Evolutionary conservation across 2,329 filamentous ascomycete species (phyloP).

Genomic region (Alternaria alternata): DNA sequence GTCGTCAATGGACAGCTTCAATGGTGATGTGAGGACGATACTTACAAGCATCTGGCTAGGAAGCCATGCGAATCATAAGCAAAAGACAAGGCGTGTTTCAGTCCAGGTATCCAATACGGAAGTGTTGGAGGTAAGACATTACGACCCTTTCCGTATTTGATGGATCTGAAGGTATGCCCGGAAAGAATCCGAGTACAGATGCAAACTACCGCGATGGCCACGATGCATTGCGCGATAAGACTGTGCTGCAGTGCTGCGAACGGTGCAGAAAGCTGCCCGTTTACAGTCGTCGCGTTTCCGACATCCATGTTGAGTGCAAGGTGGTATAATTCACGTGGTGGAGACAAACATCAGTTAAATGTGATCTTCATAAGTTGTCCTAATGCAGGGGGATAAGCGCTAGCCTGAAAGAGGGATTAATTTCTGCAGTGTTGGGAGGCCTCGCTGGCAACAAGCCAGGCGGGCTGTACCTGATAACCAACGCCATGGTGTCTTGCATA

Average conservation of each 20-base stretch:
- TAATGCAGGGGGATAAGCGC: constrained; percentile 1
- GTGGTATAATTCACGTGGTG: neutral
- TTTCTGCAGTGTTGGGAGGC: neutral
- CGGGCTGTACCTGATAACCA: neutral
- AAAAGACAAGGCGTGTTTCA: constrained; percentile 27
- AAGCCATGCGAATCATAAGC: constrained; percentile 20
- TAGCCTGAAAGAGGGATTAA: neutral
- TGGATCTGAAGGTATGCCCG: constrained; percentile 16
- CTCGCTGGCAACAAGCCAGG: neutral
- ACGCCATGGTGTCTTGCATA: neutral
- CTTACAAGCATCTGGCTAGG: constrained; percentile 25
- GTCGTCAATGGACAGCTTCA: neutral
- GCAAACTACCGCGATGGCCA: constrained; percentile 15
- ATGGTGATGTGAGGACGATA: neutral
- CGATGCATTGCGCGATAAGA: constrained; percentile 7
- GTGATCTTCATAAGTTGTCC: neutral
- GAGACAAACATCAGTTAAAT: neutral
- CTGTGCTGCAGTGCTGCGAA: constrained; percentile 4
- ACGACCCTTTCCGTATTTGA: constrained; percentile 16
- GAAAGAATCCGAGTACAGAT: constrained; percentile 24
- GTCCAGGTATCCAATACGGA: constrained; percentile 29
- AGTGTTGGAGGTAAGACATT: constrained; percentile 24
- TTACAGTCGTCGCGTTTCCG: constrained; percentile 1
- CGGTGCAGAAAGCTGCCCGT: neutral
- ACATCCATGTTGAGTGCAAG: neutral